Conservation (phyloP, 371 early-diverging fungal genomes). For the Lichtheimia corymbifera region DNA sequence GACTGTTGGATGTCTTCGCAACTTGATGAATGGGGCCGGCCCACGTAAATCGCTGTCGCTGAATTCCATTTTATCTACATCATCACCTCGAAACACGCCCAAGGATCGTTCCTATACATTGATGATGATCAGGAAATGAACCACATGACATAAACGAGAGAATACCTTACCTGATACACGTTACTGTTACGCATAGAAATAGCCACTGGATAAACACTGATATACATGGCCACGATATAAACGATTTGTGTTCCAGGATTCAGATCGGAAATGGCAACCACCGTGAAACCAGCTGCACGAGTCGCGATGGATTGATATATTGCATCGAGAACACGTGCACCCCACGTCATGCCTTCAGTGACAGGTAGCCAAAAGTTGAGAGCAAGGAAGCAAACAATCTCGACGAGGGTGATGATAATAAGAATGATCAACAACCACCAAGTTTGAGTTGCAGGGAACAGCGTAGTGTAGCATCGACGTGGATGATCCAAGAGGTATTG, state of each 20-base stretch:
- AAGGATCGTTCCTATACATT: constrained; percentile 37
- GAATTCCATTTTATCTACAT: constrained; percentile 23
- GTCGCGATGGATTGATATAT: constrained; percentile 44
- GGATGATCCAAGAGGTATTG: constrained; percentile 44
- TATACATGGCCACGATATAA: constrained; percentile 53
- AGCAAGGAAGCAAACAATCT: constrained; percentile 32
- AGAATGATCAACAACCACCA: constrained; percentile 42
- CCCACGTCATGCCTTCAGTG: constrained; percentile 27
- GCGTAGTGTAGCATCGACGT: constrained; percentile 43
- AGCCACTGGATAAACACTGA: constrained; percentile 51
- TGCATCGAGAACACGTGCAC: constrained; percentile 32
- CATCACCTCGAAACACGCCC: constrained; percentile 35
- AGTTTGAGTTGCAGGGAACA: constrained; percentile 43
- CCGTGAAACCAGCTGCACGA: constrained; percentile 46
- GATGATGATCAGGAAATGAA: too few relatives aligned
- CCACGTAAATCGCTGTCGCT: constrained; percentile 12
- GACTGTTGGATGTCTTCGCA: constrained; percentile 32
- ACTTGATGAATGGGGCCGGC: constrained; percentile 18
- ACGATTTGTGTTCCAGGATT: constrained; percentile 47
- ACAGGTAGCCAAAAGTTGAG: constrained; percentile 44
- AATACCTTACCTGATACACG: constrained; percentile 49
- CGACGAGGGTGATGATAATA: constrained; percentile 30
- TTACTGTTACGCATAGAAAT: constrained; percentile 54
- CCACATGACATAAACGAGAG: too few relatives aligned
- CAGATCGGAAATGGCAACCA: constrained; percentile 31